Percentiles rank a stretch among this genome's conserved stretches.
Evolutionary conservation across 805 yeast genomes (phyloP).

Genomic region (Yarrowia phangngaensis): DNA sequence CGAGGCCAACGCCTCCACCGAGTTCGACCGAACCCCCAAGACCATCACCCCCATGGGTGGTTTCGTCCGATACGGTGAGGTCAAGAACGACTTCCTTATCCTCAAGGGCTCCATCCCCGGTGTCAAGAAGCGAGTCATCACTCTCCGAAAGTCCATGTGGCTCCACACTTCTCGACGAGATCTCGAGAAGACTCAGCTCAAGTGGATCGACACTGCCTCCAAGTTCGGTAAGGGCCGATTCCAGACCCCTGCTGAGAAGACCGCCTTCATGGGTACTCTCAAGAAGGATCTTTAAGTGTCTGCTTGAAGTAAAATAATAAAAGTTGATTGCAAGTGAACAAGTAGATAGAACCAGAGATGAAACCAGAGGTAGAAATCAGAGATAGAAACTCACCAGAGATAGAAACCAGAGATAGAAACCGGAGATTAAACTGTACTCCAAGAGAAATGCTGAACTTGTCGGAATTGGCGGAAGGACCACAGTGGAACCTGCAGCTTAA

Average conservation of each 20-base stretch:
- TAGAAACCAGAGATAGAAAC: too few relatives aligned
- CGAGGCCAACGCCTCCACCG: conserved; percentile 92
- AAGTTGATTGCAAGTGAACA: too few relatives aligned
- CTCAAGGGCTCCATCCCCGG: conserved; percentile 99
- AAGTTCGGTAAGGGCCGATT: conserved; percentile 99
- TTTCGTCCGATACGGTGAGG: conserved; percentile 98
- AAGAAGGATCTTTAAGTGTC: conserved; percentile 73
- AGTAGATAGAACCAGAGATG: too few relatives aligned
- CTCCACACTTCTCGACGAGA: conserved; percentile 98
- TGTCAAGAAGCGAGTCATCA: conserved; percentile 98
- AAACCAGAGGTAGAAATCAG: too few relatives aligned
- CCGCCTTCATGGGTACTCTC: conserved; percentile 98
- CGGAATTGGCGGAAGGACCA: too few relatives aligned
- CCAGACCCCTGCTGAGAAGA: conserved; percentile 99
- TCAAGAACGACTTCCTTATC: conserved; percentile 96
- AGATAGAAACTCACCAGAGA: too few relatives aligned
- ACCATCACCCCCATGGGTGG: conserved; percentile 99
- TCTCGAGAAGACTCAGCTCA: conserved; percentile 90
- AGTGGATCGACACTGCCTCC: conserved; percentile 99
- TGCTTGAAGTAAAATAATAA: neutral
- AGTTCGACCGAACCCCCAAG: conserved; percentile 99
- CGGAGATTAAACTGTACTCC: too few relatives aligned
- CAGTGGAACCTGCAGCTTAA: too few relatives aligned
- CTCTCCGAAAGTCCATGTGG: conserved; percentile 97
- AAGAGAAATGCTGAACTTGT: too few relatives aligned